Evolutionary conservation across 192 early-diverging fungal species (phyloP).

Genomic region (Backusella mclennaniae): DNA sequence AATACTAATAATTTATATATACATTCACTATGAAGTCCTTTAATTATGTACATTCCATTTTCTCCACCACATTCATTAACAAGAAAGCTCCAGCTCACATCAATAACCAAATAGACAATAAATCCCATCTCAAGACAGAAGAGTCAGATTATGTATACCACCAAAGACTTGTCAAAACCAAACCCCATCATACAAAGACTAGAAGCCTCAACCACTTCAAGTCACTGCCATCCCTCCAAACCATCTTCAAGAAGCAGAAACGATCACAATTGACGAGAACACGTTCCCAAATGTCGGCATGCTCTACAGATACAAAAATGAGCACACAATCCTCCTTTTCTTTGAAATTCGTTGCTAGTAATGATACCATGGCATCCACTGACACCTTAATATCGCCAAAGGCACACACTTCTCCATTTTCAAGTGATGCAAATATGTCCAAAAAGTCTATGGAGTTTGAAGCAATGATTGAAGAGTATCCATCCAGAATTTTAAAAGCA

Average conservation of each 20-base stretch:
- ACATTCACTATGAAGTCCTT: neutral
- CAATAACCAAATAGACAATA: neutral
- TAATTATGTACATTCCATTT: constrained; percentile 1
- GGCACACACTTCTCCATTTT: neutral
- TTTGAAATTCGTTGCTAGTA: neutral
- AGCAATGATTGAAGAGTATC: neutral
- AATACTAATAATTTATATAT: neutral
- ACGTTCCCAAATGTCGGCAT: neutral
- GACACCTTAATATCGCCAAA: neutral
- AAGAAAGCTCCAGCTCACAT: neutral
- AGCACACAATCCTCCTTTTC: neutral
- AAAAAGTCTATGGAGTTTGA: neutral
- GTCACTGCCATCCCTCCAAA: neutral
- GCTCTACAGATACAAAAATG: neutral
- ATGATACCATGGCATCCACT: neutral
- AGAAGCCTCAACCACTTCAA: neutral
- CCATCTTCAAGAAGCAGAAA: neutral
- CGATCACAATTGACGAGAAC: neutral
- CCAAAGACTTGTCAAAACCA: neutral
- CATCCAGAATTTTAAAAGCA: neutral
- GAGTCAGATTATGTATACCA: neutral
- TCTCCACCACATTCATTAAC: neutral
- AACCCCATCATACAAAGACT: neutral
- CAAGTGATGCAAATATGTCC: neutral
- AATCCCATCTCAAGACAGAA: neutral